Evolutionary conservation across 1,284 basidiomycete species (phyloP).

Genomic region (Serendipita sp.): DNA sequence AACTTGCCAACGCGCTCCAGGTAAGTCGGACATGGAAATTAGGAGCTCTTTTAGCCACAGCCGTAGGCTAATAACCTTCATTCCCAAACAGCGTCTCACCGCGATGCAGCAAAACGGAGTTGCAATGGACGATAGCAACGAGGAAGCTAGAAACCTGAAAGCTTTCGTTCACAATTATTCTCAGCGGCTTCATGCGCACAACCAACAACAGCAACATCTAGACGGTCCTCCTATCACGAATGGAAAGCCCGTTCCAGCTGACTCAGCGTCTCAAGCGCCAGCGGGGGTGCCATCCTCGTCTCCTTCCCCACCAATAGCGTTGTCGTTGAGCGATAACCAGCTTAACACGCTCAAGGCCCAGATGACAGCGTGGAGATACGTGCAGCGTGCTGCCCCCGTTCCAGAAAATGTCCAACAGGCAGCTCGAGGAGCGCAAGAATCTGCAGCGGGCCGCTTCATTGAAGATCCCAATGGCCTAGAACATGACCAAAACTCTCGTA

Average conservation of each 20-base stretch:
- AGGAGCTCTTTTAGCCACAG: background rate
- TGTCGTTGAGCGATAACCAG: conserved; percentile 67
- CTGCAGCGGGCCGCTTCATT: background rate
- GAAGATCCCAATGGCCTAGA: conserved; percentile 32
- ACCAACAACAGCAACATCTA: conserved; percentile 6
- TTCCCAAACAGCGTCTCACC: background rate
- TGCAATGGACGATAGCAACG: background rate
- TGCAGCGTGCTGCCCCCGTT: conserved; percentile 66
- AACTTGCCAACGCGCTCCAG: background rate
- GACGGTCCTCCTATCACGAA: conserved; percentile 7
- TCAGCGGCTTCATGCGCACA: background rate
- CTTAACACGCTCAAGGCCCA: conserved; percentile 77
- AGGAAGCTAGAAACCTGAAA: background rate
- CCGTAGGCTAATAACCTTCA: background rate
- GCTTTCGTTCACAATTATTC: background rate
- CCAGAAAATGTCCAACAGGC: conserved; percentile 70
- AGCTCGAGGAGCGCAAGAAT: conserved; percentile 29
- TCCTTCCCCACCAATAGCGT: conserved; percentile 48
- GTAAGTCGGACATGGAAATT: background rate
- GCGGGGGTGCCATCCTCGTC: conserved; percentile 15
- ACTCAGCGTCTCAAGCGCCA: conserved; percentile 12
- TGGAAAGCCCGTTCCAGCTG: conserved; percentile 7
- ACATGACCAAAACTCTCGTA: conserved; percentile 63
- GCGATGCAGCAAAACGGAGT: background rate
- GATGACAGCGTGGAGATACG: conserved; percentile 78